Base-by-base conservation (phyloP, 352 stramenopile genomes). In the Pythium monospermum region DNA sequence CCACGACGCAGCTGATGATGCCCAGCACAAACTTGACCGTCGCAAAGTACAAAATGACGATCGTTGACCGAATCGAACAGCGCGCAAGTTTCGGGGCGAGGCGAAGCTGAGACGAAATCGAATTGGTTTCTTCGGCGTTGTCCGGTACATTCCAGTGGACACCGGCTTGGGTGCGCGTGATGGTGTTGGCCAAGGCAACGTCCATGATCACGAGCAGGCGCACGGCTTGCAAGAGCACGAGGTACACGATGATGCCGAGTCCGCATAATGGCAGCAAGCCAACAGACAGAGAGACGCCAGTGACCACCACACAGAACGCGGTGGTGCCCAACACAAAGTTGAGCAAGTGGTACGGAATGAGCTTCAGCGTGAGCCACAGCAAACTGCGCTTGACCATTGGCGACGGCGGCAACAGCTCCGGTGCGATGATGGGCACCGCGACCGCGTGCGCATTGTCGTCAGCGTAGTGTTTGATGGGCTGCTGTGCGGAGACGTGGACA, bases 221-320 rank as follows among this genome's bases (percentile, higher is more conserved):
- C 13, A 81, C 62, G 36, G 77, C 21, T 22, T 80, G 75, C 28
- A 92, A 57, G 49, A 89, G 55, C 13, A 82, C 40, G n/a, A 81
- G 69, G 52, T 89, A 84, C 27, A 84, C 57, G 27, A 83, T 55
- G 25, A 89, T 50, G 13, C 81, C 81, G 8, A 87, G 27, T 30
- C 74, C 83, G 59, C 76, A 92, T 10, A 92, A 51, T 39, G 76
- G 71, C 30, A 92, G 47, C 31, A 86, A 64, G 18, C 65, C 58
- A 12, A 80, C 49, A 25, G 73, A 70, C 37, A 85, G 57, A 13
- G 62, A 69, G 10, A 83, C 32, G n/a, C 71, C 75, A 11, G 60
- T 66, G n/a, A 81, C 25, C 22, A 88, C 60, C 11, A 84, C 50
- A 22, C 68, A 59, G 43, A 88, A 92, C 26, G 66, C 68, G 0